Conservation (phyloP, 108 stramenopile species). For the Stephanodiscus triporus region DNA sequence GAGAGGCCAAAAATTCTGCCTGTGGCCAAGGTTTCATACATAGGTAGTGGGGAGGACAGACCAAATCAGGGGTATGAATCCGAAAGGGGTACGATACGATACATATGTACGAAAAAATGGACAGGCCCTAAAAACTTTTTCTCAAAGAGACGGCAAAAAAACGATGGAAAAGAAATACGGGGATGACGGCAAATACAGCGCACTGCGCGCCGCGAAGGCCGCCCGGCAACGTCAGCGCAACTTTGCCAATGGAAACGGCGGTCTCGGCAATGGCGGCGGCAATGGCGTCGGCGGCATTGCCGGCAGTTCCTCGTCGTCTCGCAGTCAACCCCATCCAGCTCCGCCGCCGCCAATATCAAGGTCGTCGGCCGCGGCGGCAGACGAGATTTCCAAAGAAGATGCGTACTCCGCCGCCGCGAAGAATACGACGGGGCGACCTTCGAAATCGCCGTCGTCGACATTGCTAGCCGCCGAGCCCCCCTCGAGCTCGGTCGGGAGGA, state of each 20-base stretch:
- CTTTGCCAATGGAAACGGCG: not conserved
- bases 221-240: conserved; percentile 6
- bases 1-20: no score
- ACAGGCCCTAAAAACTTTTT: no score
- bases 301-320: not conserved
- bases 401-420: not conserved
- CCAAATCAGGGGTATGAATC: no score
- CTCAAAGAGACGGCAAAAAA: no score
- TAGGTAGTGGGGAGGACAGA: no score
- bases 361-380: not conserved
- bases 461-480: not conserved
- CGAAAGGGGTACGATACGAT: no score
- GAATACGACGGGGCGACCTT: not conserved
- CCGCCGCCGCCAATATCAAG: not conserved
- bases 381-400: not conserved
- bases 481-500: not conserved
- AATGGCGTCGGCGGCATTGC: not conserved
- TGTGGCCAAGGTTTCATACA: no score
- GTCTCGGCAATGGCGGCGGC: not conserved
- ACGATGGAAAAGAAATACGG: conserved; percentile 7
- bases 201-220: conserved; percentile 8
- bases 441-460: not conserved
- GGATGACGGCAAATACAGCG: conserved; percentile 11
- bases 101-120: no score
- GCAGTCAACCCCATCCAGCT: not conserved